A percentile compares a stretch with the other conserved stretches of the same genome.
Evolutionary conservation across 2,329 filamentous ascomycete species (phyloP).

Genomic region (Gaeumannomyces tritici): DNA sequence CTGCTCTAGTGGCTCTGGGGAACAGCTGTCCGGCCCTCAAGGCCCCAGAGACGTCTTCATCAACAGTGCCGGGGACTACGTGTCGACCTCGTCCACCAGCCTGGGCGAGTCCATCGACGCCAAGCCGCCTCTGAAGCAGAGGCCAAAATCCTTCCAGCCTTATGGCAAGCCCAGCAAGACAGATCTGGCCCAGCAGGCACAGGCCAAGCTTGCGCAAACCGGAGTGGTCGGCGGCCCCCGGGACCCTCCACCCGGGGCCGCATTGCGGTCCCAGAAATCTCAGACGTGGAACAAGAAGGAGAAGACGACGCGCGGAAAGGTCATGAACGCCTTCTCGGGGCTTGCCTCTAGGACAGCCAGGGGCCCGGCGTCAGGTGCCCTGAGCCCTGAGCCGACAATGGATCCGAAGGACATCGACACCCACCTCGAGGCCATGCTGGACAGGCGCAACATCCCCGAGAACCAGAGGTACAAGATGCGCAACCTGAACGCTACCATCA

Average conservation of each 20-base stretch:
- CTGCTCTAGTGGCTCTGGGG: slow-evolving; percentile 23
- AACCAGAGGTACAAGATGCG: slow-evolving; percentile 94
- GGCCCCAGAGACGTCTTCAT: slow-evolving; percentile 11
- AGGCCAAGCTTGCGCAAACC: slow-evolving; percentile 11
- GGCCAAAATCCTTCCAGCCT: slow-evolving; percentile 42
- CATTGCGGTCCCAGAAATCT: slow-evolving; percentile 1
- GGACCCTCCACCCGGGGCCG: slow-evolving; percentile 4
- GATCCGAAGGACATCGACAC: slow-evolving; percentile 45
- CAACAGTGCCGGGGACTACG: slow-evolving; percentile 6
- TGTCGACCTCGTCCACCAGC: slow-evolving; percentile 7
- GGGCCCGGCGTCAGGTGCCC: slow-evolving; percentile 16
- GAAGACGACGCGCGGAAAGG: slow-evolving; percentile 30
- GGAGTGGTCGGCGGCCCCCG: not conserved
- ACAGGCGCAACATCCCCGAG: slow-evolving; percentile 86
- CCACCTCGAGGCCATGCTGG: slow-evolving; percentile 56
- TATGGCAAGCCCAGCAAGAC: slow-evolving; percentile 9
- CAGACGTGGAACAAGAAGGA: slow-evolving; percentile 20
- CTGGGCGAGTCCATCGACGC: slow-evolving; percentile 13
- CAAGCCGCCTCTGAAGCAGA: slow-evolving; percentile 23
- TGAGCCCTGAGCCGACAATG: slow-evolving; percentile 37
- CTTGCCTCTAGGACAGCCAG: slow-evolving; percentile 21
- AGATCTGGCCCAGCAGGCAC: slow-evolving; percentile 9
- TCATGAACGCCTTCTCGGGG: slow-evolving; percentile 27
- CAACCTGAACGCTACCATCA: slow-evolving; percentile 77
- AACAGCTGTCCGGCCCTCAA: slow-evolving; percentile 1